Conservation (phyloP, 345 rosid species). For the Moricandia arvensis region DNA sequence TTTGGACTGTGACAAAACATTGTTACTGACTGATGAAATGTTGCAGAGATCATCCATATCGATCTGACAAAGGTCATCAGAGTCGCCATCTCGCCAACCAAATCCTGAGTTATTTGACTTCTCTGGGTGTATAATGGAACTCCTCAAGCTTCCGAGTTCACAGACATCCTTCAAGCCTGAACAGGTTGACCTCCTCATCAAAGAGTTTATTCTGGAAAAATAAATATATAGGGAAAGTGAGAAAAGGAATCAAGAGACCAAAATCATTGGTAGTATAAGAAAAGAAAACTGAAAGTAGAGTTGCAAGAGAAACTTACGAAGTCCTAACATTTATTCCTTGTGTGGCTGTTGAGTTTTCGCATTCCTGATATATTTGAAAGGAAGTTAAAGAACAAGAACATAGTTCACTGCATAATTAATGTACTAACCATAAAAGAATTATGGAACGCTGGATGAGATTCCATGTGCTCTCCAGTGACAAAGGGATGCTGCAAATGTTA, state of each 20-base stretch:
- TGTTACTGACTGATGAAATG: slow-evolving; percentile 47
- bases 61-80: slow-evolving; percentile 76
- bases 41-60: slow-evolving; percentile 72
- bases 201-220: slow-evolving; percentile 48
- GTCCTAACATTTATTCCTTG: slow-evolving; percentile 48
- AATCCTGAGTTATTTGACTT: slow-evolving; percentile 44
- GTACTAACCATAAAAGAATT: slow-evolving; percentile 55
- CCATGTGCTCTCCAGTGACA: slow-evolving; percentile 61
- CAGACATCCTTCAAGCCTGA: slow-evolving; percentile 75
- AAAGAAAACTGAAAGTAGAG: not conserved
- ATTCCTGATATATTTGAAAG: slow-evolving; percentile 48
- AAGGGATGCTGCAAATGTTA: slow-evolving; percentile 73
- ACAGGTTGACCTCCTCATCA: slow-evolving; percentile 61
- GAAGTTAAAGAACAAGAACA: slow-evolving; percentile 13
- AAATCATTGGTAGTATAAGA: slow-evolving; percentile 8
- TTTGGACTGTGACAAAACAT: slow-evolving; percentile 49
- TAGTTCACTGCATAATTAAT: slow-evolving; percentile 1
- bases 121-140: slow-evolving; percentile 51
- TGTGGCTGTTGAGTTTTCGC: slow-evolving; percentile 45
- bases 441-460: slow-evolving; percentile 43
- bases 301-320: slow-evolving; percentile 54
- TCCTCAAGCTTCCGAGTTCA: slow-evolving; percentile 57
- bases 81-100: slow-evolving; percentile 43
- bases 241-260: slow-evolving; percentile 9
- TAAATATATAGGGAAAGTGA: not conserved